Conservation (phyloP, 805 yeast genomes). For the Candida takata region DNA sequence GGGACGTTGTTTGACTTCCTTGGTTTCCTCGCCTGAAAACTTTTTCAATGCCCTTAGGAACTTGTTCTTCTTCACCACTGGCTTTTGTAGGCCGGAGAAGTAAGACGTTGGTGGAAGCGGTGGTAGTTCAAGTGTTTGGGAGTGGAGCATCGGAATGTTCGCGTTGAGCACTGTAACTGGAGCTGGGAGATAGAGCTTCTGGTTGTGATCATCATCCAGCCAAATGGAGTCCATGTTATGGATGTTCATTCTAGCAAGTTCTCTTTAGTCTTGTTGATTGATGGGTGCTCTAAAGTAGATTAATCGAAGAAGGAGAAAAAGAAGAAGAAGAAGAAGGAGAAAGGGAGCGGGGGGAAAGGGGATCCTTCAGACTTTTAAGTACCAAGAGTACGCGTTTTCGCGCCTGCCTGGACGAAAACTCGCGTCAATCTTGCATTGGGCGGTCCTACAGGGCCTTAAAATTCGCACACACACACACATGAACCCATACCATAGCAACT, state of each 20-base stretch:
- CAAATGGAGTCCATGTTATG: conserved; percentile 33
- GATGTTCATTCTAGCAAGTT: conserved; percentile 5
- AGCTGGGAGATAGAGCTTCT: conserved; percentile 26
- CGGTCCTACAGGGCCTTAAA: too few species aligned
- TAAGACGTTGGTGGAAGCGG: conserved; percentile 27
- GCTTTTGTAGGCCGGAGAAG: conserved; percentile 10
- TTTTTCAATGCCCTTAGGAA: conserved; percentile 27
- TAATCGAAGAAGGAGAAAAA: too few species aligned
- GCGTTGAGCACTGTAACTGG: conserved; percentile 30
- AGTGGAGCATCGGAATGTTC: conserved; percentile 26
- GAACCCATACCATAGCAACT: too few species aligned
- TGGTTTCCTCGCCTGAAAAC: conserved; percentile 17
- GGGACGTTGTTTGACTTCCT: conserved; percentile 5
- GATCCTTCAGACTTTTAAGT: too few species aligned
- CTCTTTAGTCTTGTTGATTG: too few species aligned
- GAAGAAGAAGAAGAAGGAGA: too few species aligned
- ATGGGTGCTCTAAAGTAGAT: too few species aligned
- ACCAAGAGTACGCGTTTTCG: too few species aligned
- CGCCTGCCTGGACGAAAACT: too few species aligned
- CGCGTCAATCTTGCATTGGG: too few species aligned
- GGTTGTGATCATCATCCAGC: conserved; percentile 32
- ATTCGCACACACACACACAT: too few species aligned
- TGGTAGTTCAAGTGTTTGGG: conserved; percentile 30
- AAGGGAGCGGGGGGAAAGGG: too few species aligned
- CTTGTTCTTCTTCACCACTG: conserved; percentile 16